phyloP scores from a whole-genome alignment of 2,329 filamentous ascomycete species.

The Exophiala spinifera region DNA sequence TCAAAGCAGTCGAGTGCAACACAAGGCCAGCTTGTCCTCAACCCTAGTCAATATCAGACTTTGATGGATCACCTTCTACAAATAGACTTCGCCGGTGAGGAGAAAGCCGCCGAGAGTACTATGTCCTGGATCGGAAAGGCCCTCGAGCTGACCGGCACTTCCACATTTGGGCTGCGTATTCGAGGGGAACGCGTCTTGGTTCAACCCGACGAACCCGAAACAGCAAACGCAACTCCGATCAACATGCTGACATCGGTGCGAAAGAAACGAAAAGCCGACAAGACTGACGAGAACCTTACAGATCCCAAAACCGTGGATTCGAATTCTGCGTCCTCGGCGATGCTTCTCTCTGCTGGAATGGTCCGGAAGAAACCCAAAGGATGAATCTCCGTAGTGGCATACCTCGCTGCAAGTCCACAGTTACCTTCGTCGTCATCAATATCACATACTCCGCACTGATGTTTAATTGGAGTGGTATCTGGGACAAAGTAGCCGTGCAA shows the following conservation, averaged over 20 bases:
- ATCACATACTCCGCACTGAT: background rate
- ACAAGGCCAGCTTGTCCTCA: constrained; percentile 17
- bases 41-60: constrained; percentile 17
- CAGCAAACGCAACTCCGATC: constrained; percentile 4
- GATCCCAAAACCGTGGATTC: background rate
- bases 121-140: constrained; percentile 25
- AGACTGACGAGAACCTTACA: background rate
- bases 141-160: constrained; percentile 15
- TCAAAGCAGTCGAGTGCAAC: background rate
- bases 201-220: constrained; percentile 1
- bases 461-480: background rate
- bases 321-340: background rate
- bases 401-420: background rate
- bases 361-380: constrained; percentile 27
- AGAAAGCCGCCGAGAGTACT: constrained; percentile 22
- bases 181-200: constrained; percentile 8
- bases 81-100: constrained; percentile 26
- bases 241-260: constrained; percentile 26
- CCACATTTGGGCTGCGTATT: constrained; percentile 20
- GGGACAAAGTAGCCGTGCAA: background rate
- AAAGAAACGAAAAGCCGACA: constrained; percentile 27
- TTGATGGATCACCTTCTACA: constrained; percentile 27
- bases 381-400: background rate
- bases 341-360: constrained; percentile 17
- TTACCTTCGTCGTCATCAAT: background rate